Percentiles rank a stretch among this genome's conserved stretches.
phyloP scores from a whole-genome alignment of 305 asterid genomes.

The Caryopteris hybrid region DNA sequence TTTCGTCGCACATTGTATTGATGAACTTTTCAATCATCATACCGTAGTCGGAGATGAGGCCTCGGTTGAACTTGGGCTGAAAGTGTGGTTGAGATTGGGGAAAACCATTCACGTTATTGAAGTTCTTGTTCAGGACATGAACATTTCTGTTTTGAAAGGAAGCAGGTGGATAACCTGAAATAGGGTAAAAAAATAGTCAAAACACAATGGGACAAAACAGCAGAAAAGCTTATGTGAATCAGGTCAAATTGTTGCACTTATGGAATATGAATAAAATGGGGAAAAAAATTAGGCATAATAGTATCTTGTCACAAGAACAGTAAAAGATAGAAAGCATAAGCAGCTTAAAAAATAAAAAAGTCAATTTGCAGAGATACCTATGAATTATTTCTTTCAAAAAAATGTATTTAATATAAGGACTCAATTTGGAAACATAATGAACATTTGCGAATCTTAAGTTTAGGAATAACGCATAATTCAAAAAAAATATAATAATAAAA shows the following conservation, averaged over 20 bases:
- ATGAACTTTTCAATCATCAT: neutral
- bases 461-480: no score
- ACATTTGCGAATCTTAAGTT: no score
- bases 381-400: no score
- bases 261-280: neutral
- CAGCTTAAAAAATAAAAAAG: no score
- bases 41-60: slow-evolving; percentile 41
- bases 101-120: slow-evolving; percentile 6
- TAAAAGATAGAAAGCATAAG: no score
- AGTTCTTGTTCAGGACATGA: slow-evolving; percentile 19
- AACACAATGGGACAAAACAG: neutral
- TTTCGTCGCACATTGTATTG: neutral
- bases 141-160: slow-evolving; percentile 23
- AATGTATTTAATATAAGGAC: no score
- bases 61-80: slow-evolving; percentile 12
- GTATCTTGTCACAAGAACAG: slow-evolving; percentile 9
- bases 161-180: slow-evolving; percentile 30
- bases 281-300: neutral
- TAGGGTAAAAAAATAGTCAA: neutral
- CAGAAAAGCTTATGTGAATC: neutral
- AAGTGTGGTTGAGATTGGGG: slow-evolving; percentile 20
- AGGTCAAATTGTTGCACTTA: neutral
- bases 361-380: no score
- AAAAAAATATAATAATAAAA: no score
- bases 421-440: no score